Conservation (phyloP, 768 basidiomycete genomes). For the Tulasnella sp. region DNA sequence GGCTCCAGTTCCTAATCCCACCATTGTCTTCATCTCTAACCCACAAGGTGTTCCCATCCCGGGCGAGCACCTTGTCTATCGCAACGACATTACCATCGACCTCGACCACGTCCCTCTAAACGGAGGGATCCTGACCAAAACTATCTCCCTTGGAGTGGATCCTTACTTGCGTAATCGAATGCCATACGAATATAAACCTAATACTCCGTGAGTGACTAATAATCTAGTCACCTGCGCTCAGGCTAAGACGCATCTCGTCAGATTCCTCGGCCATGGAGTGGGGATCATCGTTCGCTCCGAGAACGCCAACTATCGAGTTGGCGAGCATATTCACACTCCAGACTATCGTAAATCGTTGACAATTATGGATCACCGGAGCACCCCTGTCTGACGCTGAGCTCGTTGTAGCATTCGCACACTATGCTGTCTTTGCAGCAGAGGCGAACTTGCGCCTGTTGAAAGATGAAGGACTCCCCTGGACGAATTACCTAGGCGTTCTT, state of each 20-base stretch:
- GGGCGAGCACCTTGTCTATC: constrained; percentile 42
- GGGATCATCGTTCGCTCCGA: constrained; percentile 44
- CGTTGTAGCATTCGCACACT: constrained; percentile 38
- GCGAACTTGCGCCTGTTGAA: constrained; percentile 33
- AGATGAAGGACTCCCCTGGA: constrained; percentile 42
- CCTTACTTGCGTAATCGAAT: constrained; percentile 40
- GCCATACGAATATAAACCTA: constrained; percentile 30
- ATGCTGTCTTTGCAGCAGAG: constrained; percentile 28
- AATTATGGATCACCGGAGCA: constrained; percentile 24
- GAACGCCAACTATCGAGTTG: constrained; percentile 29
- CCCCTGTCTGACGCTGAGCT: constrained; percentile 20
- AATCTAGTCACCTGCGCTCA: not conserved
- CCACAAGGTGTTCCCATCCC: constrained; percentile 20
- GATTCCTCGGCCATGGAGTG: constrained; percentile 28
- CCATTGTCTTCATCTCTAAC: constrained; percentile 5
- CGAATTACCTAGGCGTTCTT: constrained; percentile 41
- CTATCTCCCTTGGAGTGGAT: constrained; percentile 42
- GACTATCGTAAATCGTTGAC: not conserved
- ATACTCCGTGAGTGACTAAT: constrained; percentile 28
- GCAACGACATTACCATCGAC: constrained; percentile 40
- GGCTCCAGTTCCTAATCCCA: not conserved
- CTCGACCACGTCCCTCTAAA: constrained; percentile 39
- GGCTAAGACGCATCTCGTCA: constrained; percentile 31
- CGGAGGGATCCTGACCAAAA: constrained; percentile 45
- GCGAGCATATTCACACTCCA: constrained; percentile 39